Conservation (phyloP, 2,329 filamentous ascomycete species). For the Neoascochyta sp. region DNA sequence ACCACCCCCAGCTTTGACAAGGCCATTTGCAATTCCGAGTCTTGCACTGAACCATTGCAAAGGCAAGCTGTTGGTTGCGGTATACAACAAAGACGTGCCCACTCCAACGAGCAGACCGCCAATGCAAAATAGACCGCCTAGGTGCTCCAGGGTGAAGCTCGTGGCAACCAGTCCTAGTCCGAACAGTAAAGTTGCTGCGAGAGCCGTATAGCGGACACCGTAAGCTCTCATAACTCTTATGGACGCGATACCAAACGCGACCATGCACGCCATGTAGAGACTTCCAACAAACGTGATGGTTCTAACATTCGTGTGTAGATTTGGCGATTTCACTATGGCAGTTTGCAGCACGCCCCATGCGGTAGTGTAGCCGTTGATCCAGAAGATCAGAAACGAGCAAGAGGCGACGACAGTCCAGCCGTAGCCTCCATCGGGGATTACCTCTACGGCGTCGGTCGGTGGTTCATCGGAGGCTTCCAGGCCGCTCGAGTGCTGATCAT, state of each 20-base stretch:
- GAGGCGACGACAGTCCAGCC: conserved; percentile 54
- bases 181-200: conserved; percentile 1
- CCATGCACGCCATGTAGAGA: conserved; percentile 50
- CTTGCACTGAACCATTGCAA: conserved; percentile 29
- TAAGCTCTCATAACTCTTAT: conserved; percentile 50
- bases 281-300: conserved; percentile 59
- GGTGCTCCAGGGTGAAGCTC: conserved; percentile 45
- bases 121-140: conserved; percentile 49
- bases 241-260: conserved; percentile 52
- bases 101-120: conserved; percentile 48
- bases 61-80: conserved; percentile 16
- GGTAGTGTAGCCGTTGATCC: conserved; percentile 53
- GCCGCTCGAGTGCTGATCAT: too few relatives aligned
- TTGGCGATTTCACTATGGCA: conserved; percentile 48
- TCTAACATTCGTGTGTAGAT: conserved; percentile 37
- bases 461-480: too few relatives aligned
- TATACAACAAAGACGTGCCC: conserved; percentile 26
- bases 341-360: conserved; percentile 61
- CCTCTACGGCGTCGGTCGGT: conserved; percentile 1
- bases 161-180: conserved; percentile 49
- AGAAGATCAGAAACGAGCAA: conserved; percentile 52
- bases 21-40: conserved; percentile 29
- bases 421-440: conserved; percentile 53
- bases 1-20: conserved; percentile 30
- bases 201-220: conserved; percentile 41